Conservation (phyloP, 2,329 filamentous ascomycete species). For the Bipolaris bicolor region DNA sequence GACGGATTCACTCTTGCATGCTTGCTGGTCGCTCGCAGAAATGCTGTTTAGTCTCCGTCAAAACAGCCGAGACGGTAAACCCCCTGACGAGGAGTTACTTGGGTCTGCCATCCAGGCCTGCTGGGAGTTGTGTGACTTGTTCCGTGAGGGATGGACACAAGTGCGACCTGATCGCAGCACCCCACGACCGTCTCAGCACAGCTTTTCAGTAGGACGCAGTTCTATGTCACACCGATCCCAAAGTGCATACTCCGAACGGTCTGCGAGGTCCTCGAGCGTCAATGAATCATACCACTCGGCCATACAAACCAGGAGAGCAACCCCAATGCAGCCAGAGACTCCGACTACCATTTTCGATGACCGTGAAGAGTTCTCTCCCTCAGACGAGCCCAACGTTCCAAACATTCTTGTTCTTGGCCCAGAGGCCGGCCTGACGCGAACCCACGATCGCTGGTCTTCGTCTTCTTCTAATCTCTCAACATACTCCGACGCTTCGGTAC, state of each 20-base stretch:
- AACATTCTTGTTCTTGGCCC: constrained; percentile 89
- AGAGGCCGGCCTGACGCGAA: constrained; percentile 56
- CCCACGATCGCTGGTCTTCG: constrained; percentile 80
- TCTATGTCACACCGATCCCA: constrained; percentile 40
- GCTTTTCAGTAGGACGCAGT: constrained; percentile 58
- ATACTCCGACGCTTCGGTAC: constrained; percentile 71
- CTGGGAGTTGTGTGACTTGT: constrained; percentile 93
- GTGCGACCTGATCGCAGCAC: constrained; percentile 85
- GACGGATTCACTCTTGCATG: constrained; percentile 80
- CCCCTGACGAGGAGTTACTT: constrained; percentile 80
- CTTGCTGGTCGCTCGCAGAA: constrained; percentile 89
- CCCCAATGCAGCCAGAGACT: constrained; percentile 71
- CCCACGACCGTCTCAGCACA: constrained; percentile 78
- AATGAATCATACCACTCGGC: constrained; percentile 55
- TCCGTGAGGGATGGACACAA: constrained; percentile 89
- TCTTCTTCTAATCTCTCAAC: constrained; percentile 74
- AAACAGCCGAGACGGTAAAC: constrained; percentile 74
- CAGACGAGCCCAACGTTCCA: constrained; percentile 74
- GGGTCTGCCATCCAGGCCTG: constrained; percentile 90
- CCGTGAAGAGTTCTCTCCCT: constrained; percentile 73
- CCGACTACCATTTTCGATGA: constrained; percentile 96
- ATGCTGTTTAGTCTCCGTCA: constrained; percentile 92
- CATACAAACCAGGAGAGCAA: constrained; percentile 45
- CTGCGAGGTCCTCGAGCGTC: constrained; percentile 52
- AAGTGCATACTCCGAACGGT: constrained; percentile 43